Conservation (phyloP, 225 moss, liverwort and hornwort genomes). For the Marchantia paleacea region DNA sequence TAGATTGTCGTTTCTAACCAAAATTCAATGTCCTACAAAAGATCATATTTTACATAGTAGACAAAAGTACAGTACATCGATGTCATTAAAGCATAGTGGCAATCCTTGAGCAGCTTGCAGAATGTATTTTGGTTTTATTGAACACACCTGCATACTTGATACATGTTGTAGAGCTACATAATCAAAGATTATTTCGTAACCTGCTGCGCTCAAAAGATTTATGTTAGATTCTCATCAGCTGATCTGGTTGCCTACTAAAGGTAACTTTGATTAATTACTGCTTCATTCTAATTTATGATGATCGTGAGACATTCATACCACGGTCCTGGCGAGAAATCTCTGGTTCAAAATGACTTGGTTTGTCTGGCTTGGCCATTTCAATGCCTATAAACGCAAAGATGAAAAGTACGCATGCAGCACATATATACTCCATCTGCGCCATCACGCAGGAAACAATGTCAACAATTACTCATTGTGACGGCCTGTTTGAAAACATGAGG, state of each 20-base stretch:
- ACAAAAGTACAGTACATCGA: no score
- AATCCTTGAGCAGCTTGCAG: no score
- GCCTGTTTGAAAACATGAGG: background rate
- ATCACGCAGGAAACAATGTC: background rate
- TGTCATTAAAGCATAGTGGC: no score
- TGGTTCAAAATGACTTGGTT: slow-evolving; percentile 71
- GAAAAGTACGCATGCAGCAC: slow-evolving; percentile 57
- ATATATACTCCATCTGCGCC: slow-evolving; percentile 71
- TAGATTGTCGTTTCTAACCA: no score
- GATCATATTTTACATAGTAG: no score
- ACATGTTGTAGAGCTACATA: no score
- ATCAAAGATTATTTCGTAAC: background rate
- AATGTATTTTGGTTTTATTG: no score
- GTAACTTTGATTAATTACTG: background rate
- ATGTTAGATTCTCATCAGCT: background rate
- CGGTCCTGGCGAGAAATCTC: slow-evolving; percentile 46
- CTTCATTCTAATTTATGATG: background rate
- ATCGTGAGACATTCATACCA: background rate
- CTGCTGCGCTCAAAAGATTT: background rate
- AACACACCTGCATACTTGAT: no score
- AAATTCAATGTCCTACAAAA: no score
- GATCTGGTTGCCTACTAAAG: background rate
- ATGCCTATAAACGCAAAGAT: slow-evolving; percentile 90
- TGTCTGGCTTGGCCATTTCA: slow-evolving; percentile 87
- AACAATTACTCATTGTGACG: background rate